phyloP scores from a whole-genome alignment of 2,329 filamentous ascomycete genomes.

The Rhynchosporium agropyri region DNA sequence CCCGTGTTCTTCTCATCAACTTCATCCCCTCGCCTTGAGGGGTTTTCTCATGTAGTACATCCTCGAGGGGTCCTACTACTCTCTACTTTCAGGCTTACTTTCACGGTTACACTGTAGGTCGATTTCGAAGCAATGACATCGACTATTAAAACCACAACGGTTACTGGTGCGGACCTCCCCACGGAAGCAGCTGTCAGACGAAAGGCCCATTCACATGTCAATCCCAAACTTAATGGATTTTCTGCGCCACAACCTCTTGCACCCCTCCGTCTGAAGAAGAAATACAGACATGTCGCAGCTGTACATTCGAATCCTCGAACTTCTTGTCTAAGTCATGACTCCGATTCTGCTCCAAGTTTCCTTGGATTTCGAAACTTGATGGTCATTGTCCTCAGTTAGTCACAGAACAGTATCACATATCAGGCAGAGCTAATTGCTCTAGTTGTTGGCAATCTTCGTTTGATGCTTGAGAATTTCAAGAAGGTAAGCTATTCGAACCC shows the following conservation, averaged over 20 bases:
- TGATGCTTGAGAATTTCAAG: conserved; percentile 96
- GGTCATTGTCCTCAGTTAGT: conserved; percentile 83
- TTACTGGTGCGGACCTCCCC: conserved; percentile 31
- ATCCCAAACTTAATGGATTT: conserved; percentile 27
- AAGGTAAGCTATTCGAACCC: conserved; percentile 59
- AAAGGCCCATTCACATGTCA: conserved; percentile 38
- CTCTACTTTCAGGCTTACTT: conserved; percentile 52
- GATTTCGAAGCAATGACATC: conserved; percentile 28
- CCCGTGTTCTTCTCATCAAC: conserved; percentile 55
- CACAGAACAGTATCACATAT: background rate
- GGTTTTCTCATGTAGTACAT: conserved; percentile 26
- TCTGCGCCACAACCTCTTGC: conserved; percentile 35
- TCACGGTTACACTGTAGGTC: background rate
- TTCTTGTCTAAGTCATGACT: conserved; percentile 86
- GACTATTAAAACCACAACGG: conserved; percentile 33
- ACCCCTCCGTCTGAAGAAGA: conserved; percentile 50
- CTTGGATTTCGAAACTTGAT: conserved; percentile 94
- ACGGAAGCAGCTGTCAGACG: conserved; percentile 30
- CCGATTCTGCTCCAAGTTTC: conserved; percentile 75
- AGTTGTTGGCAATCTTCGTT: conserved; percentile 90
- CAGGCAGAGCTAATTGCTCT: conserved; percentile 19
- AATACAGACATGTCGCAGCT: conserved; percentile 91
- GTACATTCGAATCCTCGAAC: conserved; percentile 73
- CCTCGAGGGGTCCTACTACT: conserved; percentile 51
- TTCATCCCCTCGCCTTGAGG: conserved; percentile 53